Evolutionary conservation across 306 rosid genomes (phyloP).

Genomic region (Psophocarpus tetragonolobus): DNA sequence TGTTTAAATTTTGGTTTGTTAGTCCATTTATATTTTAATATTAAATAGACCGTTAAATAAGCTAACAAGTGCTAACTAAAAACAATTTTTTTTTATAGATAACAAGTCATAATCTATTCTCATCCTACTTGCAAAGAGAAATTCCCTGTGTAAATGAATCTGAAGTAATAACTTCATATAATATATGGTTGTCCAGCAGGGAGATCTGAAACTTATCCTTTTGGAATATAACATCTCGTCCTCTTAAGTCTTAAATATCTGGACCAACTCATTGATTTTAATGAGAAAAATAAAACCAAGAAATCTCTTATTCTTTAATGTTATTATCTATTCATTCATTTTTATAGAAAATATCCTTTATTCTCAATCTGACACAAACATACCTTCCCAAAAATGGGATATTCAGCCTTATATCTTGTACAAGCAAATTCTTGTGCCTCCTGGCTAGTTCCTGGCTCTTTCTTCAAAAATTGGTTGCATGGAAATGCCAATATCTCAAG

Average conservation of each 20-base stretch:
- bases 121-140: no score
- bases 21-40: no score
- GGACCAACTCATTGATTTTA: neutral
- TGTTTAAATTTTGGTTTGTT: no score
- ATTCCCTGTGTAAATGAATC: no score
- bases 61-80: no score
- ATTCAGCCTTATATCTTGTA: constrained; percentile 77
- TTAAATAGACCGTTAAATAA: no score
- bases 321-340: neutral
- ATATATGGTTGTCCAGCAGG: neutral
- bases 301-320: neutral
- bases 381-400: constrained; percentile 93
- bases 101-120: no score
- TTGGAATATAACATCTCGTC: neutral
- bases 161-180: neutral
- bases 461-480: constrained; percentile 87
- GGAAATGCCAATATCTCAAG: constrained; percentile 96
- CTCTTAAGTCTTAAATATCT: neutral
- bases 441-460: constrained; percentile 84
- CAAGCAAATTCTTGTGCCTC: constrained; percentile 79
- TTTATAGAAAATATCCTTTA: neutral
- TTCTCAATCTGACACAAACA: neutral
- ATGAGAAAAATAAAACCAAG: neutral
- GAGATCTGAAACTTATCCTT: neutral
- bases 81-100: no score